Evolutionary conservation across 2,329 filamentous ascomycete genomes (phyloP).

Genomic region (Hymenoscyphus infarciens): DNA sequence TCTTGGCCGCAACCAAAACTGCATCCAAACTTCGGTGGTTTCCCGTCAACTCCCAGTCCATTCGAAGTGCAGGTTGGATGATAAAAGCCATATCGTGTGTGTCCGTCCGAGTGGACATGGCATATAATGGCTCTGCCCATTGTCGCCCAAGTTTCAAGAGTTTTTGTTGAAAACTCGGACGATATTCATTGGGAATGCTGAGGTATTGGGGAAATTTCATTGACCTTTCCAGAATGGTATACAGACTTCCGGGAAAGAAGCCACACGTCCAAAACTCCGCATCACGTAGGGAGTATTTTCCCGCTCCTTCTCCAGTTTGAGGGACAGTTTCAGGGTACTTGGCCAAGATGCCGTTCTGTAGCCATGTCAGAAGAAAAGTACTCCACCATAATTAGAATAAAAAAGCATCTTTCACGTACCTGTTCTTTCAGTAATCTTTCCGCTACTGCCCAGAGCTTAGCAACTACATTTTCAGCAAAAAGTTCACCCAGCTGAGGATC

Average conservation of each 20-base stretch:
- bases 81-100: slow-evolving; percentile 56
- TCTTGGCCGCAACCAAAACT: slow-evolving; percentile 43
- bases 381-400: background rate
- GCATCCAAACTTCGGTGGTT: slow-evolving; percentile 39
- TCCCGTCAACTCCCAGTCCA: slow-evolving; percentile 46
- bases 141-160: slow-evolving; percentile 24
- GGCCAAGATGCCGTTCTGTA: background rate
- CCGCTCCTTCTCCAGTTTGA: background rate
- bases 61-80: slow-evolving; percentile 44
- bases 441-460: slow-evolving; percentile 25
- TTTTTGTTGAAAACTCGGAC: background rate
- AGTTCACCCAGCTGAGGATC: slow-evolving; percentile 15
- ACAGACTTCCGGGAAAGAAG: slow-evolving; percentile 41
- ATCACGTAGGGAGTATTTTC: background rate
- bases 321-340: background rate
- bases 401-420: slow-evolving; percentile 4
- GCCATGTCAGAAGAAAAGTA: background rate
- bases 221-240: slow-evolving; percentile 37
- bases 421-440: slow-evolving; percentile 16
- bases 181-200: background rate
- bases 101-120: slow-evolving; percentile 42
- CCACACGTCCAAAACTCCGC: slow-evolving; percentile 43
- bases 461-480: slow-evolving; percentile 23
- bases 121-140: slow-evolving; percentile 38
- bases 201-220: slow-evolving; percentile 31